phyloP scores from a whole-genome alignment of 2,329 filamentous ascomycete genomes.

The Fusarium sp. region DNA sequence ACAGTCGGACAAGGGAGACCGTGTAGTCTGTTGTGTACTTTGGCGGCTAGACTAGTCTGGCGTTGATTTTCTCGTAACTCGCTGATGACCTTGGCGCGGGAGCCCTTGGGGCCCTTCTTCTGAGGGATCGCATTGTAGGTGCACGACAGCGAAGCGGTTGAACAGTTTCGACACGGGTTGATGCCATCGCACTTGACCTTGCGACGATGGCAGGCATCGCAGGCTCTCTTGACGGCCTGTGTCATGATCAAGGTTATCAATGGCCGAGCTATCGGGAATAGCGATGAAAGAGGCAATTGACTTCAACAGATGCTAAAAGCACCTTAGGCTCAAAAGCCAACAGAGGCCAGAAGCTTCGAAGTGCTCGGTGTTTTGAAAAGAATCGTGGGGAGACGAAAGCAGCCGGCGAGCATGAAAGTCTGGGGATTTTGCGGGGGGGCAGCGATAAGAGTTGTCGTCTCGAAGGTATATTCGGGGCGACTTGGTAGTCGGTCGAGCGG shows the following conservation, averaged over 20 bases:
- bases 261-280: slow-evolving; percentile 21
- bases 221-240: slow-evolving; percentile 73
- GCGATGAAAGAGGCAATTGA: slow-evolving; percentile 23
- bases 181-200: slow-evolving; percentile 82
- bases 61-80: slow-evolving; percentile 79
- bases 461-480: slow-evolving; percentile 45
- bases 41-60: slow-evolving; percentile 74
- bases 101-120: slow-evolving; percentile 83
- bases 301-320: slow-evolving; percentile 22
- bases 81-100: slow-evolving; percentile 81
- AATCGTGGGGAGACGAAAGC: slow-evolving; percentile 29
- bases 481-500: slow-evolving; percentile 41
- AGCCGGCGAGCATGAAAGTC: slow-evolving; percentile 45
- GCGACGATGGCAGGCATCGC: slow-evolving; percentile 80
- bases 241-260: slow-evolving; percentile 52
- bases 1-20: slow-evolving; percentile 65
- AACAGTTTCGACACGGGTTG: slow-evolving; percentile 80
- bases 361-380: slow-evolving; percentile 21
- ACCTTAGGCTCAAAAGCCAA: slow-evolving; percentile 16
- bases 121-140: slow-evolving; percentile 83
- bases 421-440: slow-evolving; percentile 52
- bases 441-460: slow-evolving; percentile 38
- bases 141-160: slow-evolving; percentile 75
- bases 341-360: slow-evolving; percentile 11
- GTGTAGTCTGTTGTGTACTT: slow-evolving; percentile 72